Evolutionary conservation across 1,284 basidiomycete species (phyloP), one percentile per base, ranked within the genome.

Genomic region (Cutaneotrichosporon sp.): DNA sequence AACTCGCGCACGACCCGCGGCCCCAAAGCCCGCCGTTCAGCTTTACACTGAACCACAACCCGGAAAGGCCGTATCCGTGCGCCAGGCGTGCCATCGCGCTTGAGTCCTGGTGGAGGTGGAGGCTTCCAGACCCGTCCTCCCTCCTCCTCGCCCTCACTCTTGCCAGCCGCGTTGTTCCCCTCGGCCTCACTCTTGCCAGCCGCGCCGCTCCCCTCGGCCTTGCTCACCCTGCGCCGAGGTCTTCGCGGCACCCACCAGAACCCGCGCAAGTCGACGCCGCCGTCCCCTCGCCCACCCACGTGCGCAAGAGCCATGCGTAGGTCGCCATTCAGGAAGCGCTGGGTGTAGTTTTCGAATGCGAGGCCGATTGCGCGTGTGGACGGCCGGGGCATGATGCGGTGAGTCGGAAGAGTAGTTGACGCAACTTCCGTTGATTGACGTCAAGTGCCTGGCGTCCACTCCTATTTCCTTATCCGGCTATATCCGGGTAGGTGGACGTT

Each of bases 21-120:
- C 0, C 90, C 86, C 40, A 89, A 79, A 73, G 88, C 89, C 77
- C 87, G 88, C 78, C 86, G 88, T 73, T 92, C 90, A 0, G 91
- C 91, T 81, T 97, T 97, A 83, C 93, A 97, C 73, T 96, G 92
- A 0, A 85, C 91, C 18, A 95, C 73, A n/a, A 96, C 84, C 40
- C 92, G 87, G 1, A 92, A 70, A 0, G 89, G 83, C 36, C 75
- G 21, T 30, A 61, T 56, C 16, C 58, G 47, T 5, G 56, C 46
- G 7, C 63, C 36, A 2, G 61, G 65, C 22, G 34, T 53, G 26
- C 59, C 52, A 16, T 40, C 26, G 6, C 26, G 18, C 22, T 52
- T 59, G 16, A 60, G 49, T 2, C 18, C 58, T 8, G 58, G 55
- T 11, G 57, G 38, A 13, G 34, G 51, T 14, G 30, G 26, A 4